Base-by-base conservation (phyloP, 495 filamentous ascomycete species). In the Elasticomyces elasticus region DNA sequence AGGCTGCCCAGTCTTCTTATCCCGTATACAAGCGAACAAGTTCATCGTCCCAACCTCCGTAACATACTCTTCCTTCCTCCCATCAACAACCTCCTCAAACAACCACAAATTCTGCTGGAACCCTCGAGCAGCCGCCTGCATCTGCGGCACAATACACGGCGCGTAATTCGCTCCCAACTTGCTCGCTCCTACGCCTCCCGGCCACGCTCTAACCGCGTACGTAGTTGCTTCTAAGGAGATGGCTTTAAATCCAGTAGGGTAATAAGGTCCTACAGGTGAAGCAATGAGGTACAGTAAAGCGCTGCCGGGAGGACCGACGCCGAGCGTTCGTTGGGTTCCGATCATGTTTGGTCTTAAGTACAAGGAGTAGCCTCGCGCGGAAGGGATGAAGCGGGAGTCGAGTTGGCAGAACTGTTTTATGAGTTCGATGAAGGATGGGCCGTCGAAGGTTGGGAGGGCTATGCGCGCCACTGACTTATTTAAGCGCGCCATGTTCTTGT, bases 11-110 rank as follows among this genome's bases (percentile, higher is more conserved):
- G 84, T 88, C 63, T 85, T 77, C 73, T 85, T 85, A 71, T 89
- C 80, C 67, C 77, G 77, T 58, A 95, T 66, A 12, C 85, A 87
- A 9, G 84, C 79, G 65, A 97, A 98, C 55, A 98, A 79, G 69
- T 98, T 98, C 92, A 97, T 98, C 28, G 94, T 95, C 51, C 92
- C 92, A 28, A 92, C 92, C 71, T 98, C 92, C 28, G 94, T 98
- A 31, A 95, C 81, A 62, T 81, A 94, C 60, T 95, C 87, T 71
- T 97, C 89, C 50, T 45, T 45, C 50, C 57, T 87, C 69, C 96
- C 92, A 37, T 81, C 89, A 61, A 94, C 87, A 69, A 95, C 88
- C 56, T 91, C 82, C 28, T 87, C 87, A 63, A 97, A 97, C 28
- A 98, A 73, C 92, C 92, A 98, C 48, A 98, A 75, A 69, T 97